Base-by-base conservation (phyloP, 768 basidiomycete genomes). In the Mycena galericulata region DNA sequence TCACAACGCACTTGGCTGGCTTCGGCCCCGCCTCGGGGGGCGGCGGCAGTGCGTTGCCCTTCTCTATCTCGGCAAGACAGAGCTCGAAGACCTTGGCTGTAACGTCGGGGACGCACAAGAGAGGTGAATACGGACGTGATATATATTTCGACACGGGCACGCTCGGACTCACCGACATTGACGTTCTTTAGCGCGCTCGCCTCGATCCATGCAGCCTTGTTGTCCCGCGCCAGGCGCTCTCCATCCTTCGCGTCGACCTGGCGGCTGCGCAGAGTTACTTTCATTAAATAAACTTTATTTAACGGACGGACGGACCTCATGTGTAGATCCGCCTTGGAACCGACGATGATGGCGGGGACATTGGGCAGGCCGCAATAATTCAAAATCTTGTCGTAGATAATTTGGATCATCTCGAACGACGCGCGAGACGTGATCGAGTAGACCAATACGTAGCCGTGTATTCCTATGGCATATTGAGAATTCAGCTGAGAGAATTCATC, bases 401-500 rank as follows among this genome's bases (percentile, higher is more conserved):
- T 91, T 77, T 92, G 89, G 72, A 98, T 87, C 95, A 98, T 98
- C 74, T 98, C 92, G 84, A 98, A 98, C 11, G 94, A 96, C 74
- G 90, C 90, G 65, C 91, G 85, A 22, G 93, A 94, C 5, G 94
- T 88, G 79, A 99, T 95, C 4, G 94, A 94, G 83, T 98, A 99
- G 49, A 98, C 97, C 74, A 99, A 90, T 75, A 99, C 89, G 79
- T 94, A 99, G 76, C 97, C 97, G 76, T 99, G 97, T 74, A 97
- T 95, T 58, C 97, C 97, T 74, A 98, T 95, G 43, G 96, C 96
- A 76, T 98, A 94, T 78, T 96, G 95, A 29, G 93, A 87, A 72
- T 95, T 95, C 71, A 99, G 89, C 64, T 97, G 94, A 22, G 95
- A 93, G 82, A 94, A 98, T 79, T 99, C 97, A 76, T 99, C 97